These are phyloP conservation scores for Cladophialophora yegresii DNA, from an alignment of 2,329 filamentous ascomycete genomes.

Conservation along the genomic window DNA sequence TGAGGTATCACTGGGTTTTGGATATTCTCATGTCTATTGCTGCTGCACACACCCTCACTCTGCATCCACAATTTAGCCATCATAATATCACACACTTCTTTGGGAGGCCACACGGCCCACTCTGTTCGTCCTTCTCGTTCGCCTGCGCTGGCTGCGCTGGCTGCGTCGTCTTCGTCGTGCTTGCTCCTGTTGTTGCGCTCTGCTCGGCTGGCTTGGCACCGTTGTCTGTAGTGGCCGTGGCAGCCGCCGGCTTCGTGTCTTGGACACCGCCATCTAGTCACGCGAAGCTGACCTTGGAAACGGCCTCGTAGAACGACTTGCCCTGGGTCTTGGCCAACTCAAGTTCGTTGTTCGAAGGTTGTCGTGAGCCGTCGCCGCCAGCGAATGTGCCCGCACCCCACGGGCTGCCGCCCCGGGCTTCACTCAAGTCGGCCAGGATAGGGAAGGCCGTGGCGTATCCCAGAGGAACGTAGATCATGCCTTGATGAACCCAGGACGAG, in stretches of 20 bases:
- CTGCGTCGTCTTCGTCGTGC: conserved; percentile 35
- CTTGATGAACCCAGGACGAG: conserved; percentile 88
- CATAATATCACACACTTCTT: conserved; percentile 70
- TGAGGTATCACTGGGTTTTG: conserved; percentile 5
- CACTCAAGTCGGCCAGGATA: conserved; percentile 68
- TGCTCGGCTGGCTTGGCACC: conserved; percentile 36
- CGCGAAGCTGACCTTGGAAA: conserved; percentile 68
- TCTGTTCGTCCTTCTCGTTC: conserved; percentile 54
- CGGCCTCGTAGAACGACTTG: conserved; percentile 75
- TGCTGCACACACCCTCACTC: not conserved
- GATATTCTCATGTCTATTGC: not conserved
- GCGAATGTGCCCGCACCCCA: conserved; percentile 96
- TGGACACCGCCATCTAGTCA: conserved; percentile 72
- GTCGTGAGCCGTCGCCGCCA: conserved; percentile 74
- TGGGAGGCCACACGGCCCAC: conserved; percentile 74
- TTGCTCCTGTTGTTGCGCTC: conserved; percentile 34
- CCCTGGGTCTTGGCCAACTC: conserved; percentile 80
- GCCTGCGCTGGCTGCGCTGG: conserved; percentile 44
- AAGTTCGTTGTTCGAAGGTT: conserved; percentile 74
- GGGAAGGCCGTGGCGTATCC: conserved; percentile 82
- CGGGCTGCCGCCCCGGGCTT: conserved; percentile 81
- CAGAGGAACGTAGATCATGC: conserved; percentile 92
- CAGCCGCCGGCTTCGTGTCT: conserved; percentile 36
- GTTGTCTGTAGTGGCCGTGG: conserved; percentile 38
- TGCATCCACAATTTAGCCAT: not conserved